Conservation (phyloP, 352 stramenopile genomes). For the Phytophthora europaea region DNA sequence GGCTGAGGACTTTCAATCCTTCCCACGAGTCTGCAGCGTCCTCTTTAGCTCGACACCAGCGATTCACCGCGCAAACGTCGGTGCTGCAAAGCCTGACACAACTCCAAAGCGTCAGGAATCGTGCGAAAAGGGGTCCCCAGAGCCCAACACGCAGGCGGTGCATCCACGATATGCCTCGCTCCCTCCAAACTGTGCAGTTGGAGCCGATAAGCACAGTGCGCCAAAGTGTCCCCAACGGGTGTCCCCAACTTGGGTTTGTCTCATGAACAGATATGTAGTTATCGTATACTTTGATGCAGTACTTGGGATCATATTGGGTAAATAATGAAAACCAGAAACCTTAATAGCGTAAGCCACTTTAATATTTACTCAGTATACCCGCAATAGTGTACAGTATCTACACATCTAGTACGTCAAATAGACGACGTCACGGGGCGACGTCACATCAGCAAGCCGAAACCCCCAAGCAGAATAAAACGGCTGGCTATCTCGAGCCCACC, state of each 20-base stretch:
- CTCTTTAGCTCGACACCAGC: not conserved
- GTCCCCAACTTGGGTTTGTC: slow-evolving; percentile 19
- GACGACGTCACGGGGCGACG: slow-evolving; percentile 8
- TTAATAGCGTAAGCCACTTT: too few species aligned
- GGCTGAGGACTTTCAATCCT: not conserved
- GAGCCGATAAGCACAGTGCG: slow-evolving; percentile 33
- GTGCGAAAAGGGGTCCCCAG: slow-evolving; percentile 23
- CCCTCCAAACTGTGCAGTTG: slow-evolving; percentile 24
- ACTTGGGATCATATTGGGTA: not conserved
- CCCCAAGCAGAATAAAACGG: slow-evolving; percentile 26
- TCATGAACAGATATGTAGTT: not conserved
- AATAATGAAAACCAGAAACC: not conserved
- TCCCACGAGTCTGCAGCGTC: not conserved
- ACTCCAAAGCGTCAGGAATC: slow-evolving; percentile 13
- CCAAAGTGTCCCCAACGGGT: slow-evolving; percentile 37
- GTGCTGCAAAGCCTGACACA: slow-evolving; percentile 1
- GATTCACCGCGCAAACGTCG: not conserved
- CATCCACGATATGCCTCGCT: slow-evolving; percentile 29
- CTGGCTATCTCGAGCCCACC: slow-evolving; percentile 25
- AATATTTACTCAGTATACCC: too few species aligned
- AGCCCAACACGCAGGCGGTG: slow-evolving; percentile 6
- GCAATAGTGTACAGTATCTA: not conserved
- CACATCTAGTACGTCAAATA: slow-evolving; percentile 10
- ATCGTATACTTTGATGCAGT: not conserved
- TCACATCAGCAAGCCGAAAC: slow-evolving; percentile 1